Evolutionary conservation across 2,329 filamentous ascomycete species (phyloP), one percentile per base, ranked within the genome.

Genomic region (Exutisphaerella laricina): DNA sequence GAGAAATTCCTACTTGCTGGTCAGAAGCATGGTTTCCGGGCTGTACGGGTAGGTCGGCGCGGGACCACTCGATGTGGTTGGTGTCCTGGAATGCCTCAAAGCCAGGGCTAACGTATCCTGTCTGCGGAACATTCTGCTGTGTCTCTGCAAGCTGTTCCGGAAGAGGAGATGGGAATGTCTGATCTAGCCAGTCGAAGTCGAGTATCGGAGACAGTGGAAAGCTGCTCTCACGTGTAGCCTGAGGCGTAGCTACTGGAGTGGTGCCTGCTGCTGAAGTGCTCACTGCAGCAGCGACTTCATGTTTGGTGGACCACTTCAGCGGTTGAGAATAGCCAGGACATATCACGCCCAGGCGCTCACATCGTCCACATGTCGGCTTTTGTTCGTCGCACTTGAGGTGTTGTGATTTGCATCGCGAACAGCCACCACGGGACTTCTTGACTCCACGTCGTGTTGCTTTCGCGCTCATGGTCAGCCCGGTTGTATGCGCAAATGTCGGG

Each of bases 271-370:
- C 4, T 35, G 13, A 17, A 10, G 32, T 10, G 5, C 5, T 22
- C 13, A 18, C 32, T 9, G 20, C 17, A 13, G 9, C 14, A 9
- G 17, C 29, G n/a, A 40, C 35, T 39, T 47, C 45, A 29, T 47
- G 45, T 25, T 47, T 47, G 6, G 40, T 43, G 8, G 40, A 43
- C 45, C 45, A 47, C 20, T 43, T 47, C 17, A 47, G 36, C 17
- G 40, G 28, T 31, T 43, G 35, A 2, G 40, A 26, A 16, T 39
- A 43, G 17, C 40, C 40, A 13, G 39, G 39, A 39, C 45, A 47
- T 17, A 14, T 28, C 6, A 47, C 32, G 23, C 40, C 45, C 5
- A 47, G 25, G 2, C 45, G 45, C 13, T 34, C 30, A 20, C 45
- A 47, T 25, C 45, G 29, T 5, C 39, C 39, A 17, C 45, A 47